phyloP scores from a whole-genome alignment of 345 rosid species.

The Brassica incana region DNA sequence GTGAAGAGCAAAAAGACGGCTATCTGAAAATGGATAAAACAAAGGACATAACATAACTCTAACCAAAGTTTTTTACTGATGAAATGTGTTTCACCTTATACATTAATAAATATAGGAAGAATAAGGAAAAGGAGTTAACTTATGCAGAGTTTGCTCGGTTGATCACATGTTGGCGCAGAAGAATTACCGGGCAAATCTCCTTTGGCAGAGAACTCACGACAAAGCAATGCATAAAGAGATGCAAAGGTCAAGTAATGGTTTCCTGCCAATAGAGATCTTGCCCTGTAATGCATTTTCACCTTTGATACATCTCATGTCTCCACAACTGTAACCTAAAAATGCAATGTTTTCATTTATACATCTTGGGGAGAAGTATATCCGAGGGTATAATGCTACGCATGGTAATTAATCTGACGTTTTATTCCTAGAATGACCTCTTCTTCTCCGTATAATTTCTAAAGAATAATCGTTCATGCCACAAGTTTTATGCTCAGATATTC shows the following conservation, averaged over 20 bases:
- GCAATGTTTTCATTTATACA: conserved; percentile 28
- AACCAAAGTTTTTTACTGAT: not conserved
- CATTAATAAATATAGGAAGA: not conserved
- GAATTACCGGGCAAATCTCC: conserved; percentile 46
- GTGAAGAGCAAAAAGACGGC: conserved; percentile 1
- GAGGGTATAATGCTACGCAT: conserved; percentile 24
- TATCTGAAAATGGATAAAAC: not conserved
- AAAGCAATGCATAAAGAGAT: conserved; percentile 20
- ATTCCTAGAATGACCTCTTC: conserved; percentile 26
- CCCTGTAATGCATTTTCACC: conserved; percentile 42
- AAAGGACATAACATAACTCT: not conserved
- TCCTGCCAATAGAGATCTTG: conserved; percentile 43
- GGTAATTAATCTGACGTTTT: conserved; percentile 3
- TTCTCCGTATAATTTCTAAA: not conserved
- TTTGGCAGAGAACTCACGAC: conserved; percentile 39
- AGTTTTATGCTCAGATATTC: conserved; percentile 28
- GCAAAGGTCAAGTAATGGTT: conserved; percentile 28
- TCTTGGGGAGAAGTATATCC: conserved; percentile 25
- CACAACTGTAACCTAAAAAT: conserved; percentile 19
- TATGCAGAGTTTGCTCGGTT: not conserved
- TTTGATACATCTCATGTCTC: conserved; percentile 21
- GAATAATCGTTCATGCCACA: conserved; percentile 26
- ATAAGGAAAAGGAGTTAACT: not conserved
- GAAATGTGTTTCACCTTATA: conserved; percentile 8
- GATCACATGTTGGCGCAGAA: conserved; percentile 13